Evolutionary conservation across 148 eudicot species (phyloP).

Genomic region (Chenopodium formosanum): DNA sequence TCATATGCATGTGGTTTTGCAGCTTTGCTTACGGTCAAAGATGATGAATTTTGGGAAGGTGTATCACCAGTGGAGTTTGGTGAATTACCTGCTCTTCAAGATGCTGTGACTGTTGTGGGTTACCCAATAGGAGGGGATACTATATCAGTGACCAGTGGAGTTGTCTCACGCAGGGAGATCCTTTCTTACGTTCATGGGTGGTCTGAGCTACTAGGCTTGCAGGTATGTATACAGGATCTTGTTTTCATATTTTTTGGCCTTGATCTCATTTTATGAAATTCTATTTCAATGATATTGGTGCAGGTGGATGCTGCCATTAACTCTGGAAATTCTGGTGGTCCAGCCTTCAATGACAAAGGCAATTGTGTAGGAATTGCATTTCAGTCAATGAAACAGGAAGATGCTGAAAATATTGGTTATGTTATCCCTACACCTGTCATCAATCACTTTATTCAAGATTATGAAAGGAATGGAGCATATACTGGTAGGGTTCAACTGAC

Average conservation of each 20-base stretch:
- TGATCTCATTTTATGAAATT: slow-evolving; percentile 1
- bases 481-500: slow-evolving; percentile 46
- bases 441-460: slow-evolving; percentile 70
- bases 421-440: slow-evolving; percentile 90
- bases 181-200: slow-evolving; percentile 85
- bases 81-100: slow-evolving; percentile 79
- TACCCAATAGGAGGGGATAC: slow-evolving; percentile 97
- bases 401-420: slow-evolving; percentile 81
- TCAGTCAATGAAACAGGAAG: slow-evolving; percentile 79
- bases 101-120: slow-evolving; percentile 88
- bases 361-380: slow-evolving; percentile 83
- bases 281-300: not conserved
- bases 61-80: slow-evolving; percentile 73
- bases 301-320: slow-evolving; percentile 91
- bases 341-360: slow-evolving; percentile 72
- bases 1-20: slow-evolving; percentile 27
- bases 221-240: slow-evolving; percentile 37
- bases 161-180: slow-evolving; percentile 86
- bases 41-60: slow-evolving; percentile 87
- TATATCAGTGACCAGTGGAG: slow-evolving; percentile 89
- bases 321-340: slow-evolving; percentile 92
- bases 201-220: slow-evolving; percentile 82
- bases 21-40: slow-evolving; percentile 82
- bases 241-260: not conserved
- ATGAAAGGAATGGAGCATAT: slow-evolving; percentile 74